Conservation (phyloP, 768 basidiomycete species). For the Hygrophorus russula region DNA sequence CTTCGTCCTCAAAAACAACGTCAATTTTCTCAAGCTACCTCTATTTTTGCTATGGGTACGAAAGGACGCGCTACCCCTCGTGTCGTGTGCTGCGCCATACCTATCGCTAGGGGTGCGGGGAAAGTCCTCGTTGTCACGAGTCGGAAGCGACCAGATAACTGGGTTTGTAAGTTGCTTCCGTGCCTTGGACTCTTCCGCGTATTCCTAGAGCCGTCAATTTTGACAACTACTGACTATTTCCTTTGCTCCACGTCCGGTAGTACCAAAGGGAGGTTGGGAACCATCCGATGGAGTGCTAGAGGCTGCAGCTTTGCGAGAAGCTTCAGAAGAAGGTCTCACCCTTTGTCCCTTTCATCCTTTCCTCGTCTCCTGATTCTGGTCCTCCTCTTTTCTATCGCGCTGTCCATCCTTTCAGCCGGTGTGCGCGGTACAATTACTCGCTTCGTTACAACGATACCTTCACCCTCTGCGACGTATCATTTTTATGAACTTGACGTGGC, state of each 20-base stretch:
- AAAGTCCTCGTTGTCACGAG: slow-evolving; percentile 80
- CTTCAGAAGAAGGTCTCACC: slow-evolving; percentile 94
- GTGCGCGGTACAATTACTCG: slow-evolving; percentile 81
- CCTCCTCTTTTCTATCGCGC: slow-evolving; percentile 20
- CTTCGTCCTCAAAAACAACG: too few relatives aligned
- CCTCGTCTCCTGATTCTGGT: slow-evolving; percentile 58
- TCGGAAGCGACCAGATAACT: slow-evolving; percentile 66
- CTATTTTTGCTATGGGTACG: slow-evolving; percentile 31
- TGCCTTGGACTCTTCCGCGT: slow-evolving; percentile 5
- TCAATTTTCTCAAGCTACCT: slow-evolving; percentile 6
- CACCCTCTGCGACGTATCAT: slow-evolving; percentile 74
- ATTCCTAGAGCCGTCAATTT: too few relatives aligned
- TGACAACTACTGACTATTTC: slow-evolving; percentile 7
- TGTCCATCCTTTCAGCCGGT: slow-evolving; percentile 47
- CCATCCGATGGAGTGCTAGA: slow-evolving; percentile 69
- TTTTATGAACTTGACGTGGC: slow-evolving; percentile 85
- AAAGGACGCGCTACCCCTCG: slow-evolving; percentile 76
- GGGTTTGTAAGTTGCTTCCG: slow-evolving; percentile 70
- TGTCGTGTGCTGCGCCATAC: slow-evolving; percentile 86
- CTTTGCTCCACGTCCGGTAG: slow-evolving; percentile 23
- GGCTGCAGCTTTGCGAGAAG: slow-evolving; percentile 85
- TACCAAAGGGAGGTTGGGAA: slow-evolving; percentile 93
- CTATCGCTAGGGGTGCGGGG: slow-evolving; percentile 60
- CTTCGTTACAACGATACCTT: slow-evolving; percentile 73
- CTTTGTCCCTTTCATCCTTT: slow-evolving; percentile 66